Base-by-base conservation (phyloP, 345 rosid genomes). In the Lepidium africanum region DNA sequence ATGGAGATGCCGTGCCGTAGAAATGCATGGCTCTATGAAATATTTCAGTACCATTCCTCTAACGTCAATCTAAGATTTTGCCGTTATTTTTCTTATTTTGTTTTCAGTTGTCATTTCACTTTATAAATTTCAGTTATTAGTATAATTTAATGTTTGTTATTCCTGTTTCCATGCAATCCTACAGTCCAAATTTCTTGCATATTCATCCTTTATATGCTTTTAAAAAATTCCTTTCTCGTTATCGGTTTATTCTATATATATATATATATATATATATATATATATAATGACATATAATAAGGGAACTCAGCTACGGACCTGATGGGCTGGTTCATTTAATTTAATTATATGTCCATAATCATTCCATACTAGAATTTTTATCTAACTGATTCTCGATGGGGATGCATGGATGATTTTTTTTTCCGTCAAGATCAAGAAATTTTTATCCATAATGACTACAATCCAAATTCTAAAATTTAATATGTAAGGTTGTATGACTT, bases 61-160 rank as follows among this genome's bases (percentile, higher is more conserved):
- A 40, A 73, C 67, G 67, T 73, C 77, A 58, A 58, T 58, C 21
- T 48, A 8, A 73, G 77, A 73, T 65, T 65, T 73, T 65, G 49
- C 67, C 4, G 60, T 58, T 65, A 58, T 46, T 41, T 23, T 45
- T 30, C 1, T 63, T 36, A n/a, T 63, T 55, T 63, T 60, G 5
- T 21, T 55, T 46, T 70, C 17, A 47, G 62, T 72, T 72, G 8
- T 43, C 35, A 45, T 4, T 43, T 14, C 30, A 62, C 48, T 65
- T 37, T 27, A 27, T 25, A 21, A 1, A 16, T 47, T 56, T 48
- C 25, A 40, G 45, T 72, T 64, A 27, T 56, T 30, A 21, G 7
- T 19, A 61, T 41, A 45, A 6, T 9, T n/a, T n/a, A 32, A 6
- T 43, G 33, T 43, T 16, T 43, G 42, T n/a, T 52, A 38, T n/a